These are phyloP conservation scores for Metarhizium robertsii DNA, from an alignment of 2,329 filamentous ascomycete species.

Conservation along the genomic window DNA sequence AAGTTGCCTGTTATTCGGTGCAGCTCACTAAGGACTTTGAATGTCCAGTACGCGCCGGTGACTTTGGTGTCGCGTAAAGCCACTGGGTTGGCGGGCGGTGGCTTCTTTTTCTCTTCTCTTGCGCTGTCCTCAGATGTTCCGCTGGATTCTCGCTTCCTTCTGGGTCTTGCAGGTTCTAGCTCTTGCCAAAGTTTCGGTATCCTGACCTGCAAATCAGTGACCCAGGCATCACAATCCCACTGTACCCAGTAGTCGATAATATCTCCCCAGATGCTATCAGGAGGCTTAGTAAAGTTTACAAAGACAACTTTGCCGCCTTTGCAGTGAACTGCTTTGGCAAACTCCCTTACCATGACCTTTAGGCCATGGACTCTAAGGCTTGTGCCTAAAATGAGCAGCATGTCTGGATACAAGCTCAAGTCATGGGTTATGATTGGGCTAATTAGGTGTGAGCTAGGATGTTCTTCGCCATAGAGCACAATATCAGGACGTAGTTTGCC, in stretches of 20 bases:
- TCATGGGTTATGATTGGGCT: constrained; percentile 61
- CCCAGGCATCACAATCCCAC: constrained; percentile 69
- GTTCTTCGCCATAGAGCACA: constrained; percentile 65
- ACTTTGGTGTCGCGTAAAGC: constrained; percentile 36
- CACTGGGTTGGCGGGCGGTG: constrained; percentile 27
- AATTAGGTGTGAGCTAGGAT: constrained; percentile 59
- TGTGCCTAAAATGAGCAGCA: constrained; percentile 62
- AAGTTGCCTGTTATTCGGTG: constrained; percentile 23
- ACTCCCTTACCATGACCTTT: constrained; percentile 61
- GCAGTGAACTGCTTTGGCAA: constrained; percentile 61
- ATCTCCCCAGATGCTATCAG: constrained; percentile 64
- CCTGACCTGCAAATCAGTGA: constrained; percentile 49
- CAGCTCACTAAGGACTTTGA: constrained; percentile 32
- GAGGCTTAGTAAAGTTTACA: constrained; percentile 63
- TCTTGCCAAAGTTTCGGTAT: constrained; percentile 52
- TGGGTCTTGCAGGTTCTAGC: constrained; percentile 33
- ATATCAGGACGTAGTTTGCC: constrained; percentile 64
- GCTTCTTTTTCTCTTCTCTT: constrained; percentile 21
- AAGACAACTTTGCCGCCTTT: constrained; percentile 61
- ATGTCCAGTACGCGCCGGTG: constrained; percentile 34
- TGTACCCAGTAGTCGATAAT: constrained; percentile 66
- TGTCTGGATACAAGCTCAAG: constrained; percentile 52
- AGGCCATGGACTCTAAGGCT: constrained; percentile 63
- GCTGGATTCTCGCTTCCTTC: constrained; percentile 25
- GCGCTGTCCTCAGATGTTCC: constrained; percentile 14